Evolutionary conservation across 768 basidiomycete genomes (phyloP), one percentile per base, ranked within the genome.

Genomic region (Tylopilus plumbeoviolaceoides): DNA sequence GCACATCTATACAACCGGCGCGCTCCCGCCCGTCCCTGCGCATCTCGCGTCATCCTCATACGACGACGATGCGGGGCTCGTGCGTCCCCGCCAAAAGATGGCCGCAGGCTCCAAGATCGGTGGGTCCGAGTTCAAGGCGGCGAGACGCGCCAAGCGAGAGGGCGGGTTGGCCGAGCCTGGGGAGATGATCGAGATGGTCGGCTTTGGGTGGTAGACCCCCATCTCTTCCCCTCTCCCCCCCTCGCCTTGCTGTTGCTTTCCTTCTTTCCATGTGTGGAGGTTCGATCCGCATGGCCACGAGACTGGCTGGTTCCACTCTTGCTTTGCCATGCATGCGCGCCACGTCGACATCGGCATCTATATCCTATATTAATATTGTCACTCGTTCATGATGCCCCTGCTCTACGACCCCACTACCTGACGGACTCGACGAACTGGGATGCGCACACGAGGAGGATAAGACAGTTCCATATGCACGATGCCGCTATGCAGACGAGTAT

Each of bases 101-200:
- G 39, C 57, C 0, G 66, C 61, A 0, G 66, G 66, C 0, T 68
- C 66, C 33, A 63, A 44, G 31, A 51, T 68, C 1, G 66, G 66
- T 1, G 63, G 65, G 0, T 31, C 65, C 4, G 68, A 69, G 0
- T 68, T 68, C 59, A 67, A 68, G 48, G 61, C 68, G 0, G 65
- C 65, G 2, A 46, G 61, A 4, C 57, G 61, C 12, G 63, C 68
- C 5, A 68, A 67, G 27, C 59, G 63, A 11, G 65, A 67, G 23
- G 61, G 63, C 4, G 62, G 54, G 4, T n/a, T 42, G 21, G 58
- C 36, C 0, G 61, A 62, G 15, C 55, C 54, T 0, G 59, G 66
- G 2, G 59, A 67, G 49, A 5, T 59, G 47, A 28, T 69, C 11
- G 66, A 68, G 55, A 69, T 69, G 67, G 58, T 69, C 5, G 68